Percentiles rank a stretch among this genome's conserved stretches.
These are phyloP conservation scores for Phytophthora sansomeana DNA, from an alignment of 352 stramenopile genomes.

Conservation along the genomic window DNA sequence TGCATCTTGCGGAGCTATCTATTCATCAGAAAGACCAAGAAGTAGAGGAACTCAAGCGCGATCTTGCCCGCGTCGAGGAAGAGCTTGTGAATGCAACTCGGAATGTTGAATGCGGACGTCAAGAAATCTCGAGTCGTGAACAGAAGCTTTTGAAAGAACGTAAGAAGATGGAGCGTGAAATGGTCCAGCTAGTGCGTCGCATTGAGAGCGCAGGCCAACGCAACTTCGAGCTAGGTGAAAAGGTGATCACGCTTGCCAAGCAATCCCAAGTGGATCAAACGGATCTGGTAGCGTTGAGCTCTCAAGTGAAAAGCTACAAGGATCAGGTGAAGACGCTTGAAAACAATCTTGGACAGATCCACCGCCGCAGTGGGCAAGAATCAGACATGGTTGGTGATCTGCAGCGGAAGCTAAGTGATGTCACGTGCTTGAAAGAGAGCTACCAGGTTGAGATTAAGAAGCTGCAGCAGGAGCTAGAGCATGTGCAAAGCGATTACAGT, in stretches of 20 bases:
- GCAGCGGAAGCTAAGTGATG: constrained; percentile 48
- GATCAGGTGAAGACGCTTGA: constrained; percentile 57
- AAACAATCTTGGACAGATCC: constrained; percentile 42
- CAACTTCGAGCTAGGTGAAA: constrained; percentile 70
- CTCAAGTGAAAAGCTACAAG: constrained; percentile 76
- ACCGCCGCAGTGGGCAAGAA: constrained; percentile 33
- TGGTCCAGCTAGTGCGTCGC: constrained; percentile 54
- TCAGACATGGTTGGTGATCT: constrained; percentile 48
- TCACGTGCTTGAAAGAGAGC: constrained; percentile 57
- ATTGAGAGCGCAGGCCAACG: constrained; percentile 62
- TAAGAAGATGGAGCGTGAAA: constrained; percentile 61
- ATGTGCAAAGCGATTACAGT: constrained; percentile 51
- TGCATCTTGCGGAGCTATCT: constrained; percentile 26
- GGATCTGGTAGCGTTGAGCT: constrained; percentile 62
- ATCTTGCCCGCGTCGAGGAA: constrained; percentile 40
- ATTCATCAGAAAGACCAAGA: constrained; percentile 41
- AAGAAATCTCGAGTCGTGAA: constrained; percentile 55
- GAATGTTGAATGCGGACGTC: constrained; percentile 35
- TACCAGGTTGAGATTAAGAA: constrained; percentile 64
- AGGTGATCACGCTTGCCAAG: constrained; percentile 61
- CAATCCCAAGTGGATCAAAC: constrained; percentile 70
- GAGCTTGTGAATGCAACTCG: constrained; percentile 40
- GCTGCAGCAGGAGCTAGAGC: constrained; percentile 48
- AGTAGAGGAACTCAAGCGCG: constrained; percentile 24
- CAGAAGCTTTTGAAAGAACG: constrained; percentile 68